Evolutionary conservation across 768 basidiomycete genomes (phyloP), one percentile per base, ranked within the genome.

Genomic region (Termitomyces sp.): DNA sequence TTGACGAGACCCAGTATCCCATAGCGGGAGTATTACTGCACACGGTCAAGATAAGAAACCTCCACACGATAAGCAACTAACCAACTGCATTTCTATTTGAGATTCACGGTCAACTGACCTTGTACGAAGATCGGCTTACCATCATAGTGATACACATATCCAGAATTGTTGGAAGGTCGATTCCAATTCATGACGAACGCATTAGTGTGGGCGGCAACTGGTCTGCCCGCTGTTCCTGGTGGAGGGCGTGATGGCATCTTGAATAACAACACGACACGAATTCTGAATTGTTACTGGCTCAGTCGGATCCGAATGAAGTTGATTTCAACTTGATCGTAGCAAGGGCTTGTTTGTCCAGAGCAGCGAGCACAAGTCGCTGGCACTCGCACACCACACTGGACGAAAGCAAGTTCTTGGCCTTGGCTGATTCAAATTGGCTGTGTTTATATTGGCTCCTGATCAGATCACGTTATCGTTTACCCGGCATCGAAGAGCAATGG

Each of bases 141-240:
- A 41, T 67, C 66, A 22, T 67, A 67, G n/a, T 66, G 66, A 19
- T 55, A 60, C 0, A 67, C 64, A 17, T 52, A 50, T 0, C 62
- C 61, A 2, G 19, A 43, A 15, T 53, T 50, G 12, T 34, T 32
- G 37, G 52, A 19, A 32, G 54, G 55, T 12, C 47, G 30, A 1
- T 45, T 43, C 66, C 66, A 67, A 9, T 40, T 55, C 26, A 67
- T 34, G 26, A 58, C 56, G 28, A 63, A 67, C 22, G 66, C 65
- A 51, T 67, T 67, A 5, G 62, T 62, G 2, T 45, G 45, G 9
- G 58, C 65, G 5, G 8, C 19, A 9, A 63, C 49, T 35, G 28
- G 34, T 30, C 19, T 49, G 5, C 61, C 61, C 19, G 44, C 46
- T 2, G 45, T 57, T 50, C 63, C 61, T 44, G 50, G 53, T 3